These are phyloP conservation scores for Rhododendron griersonianum DNA, from an alignment of 148 eudicot species.

Conservation along the genomic window DNA sequence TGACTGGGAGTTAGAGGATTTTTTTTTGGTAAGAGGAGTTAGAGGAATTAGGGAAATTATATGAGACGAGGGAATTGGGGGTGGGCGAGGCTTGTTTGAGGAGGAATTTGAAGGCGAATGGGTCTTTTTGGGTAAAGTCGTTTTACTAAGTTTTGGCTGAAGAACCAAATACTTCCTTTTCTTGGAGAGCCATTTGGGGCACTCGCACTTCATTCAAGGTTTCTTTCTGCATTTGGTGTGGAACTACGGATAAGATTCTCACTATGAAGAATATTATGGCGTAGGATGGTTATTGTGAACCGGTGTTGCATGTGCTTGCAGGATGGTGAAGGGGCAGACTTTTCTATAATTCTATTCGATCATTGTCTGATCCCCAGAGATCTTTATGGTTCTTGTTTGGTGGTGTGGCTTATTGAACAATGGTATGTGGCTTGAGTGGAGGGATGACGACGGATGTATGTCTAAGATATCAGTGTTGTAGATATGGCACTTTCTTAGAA, in stretches of 20 bases:
- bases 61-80: neutral
- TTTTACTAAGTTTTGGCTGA: neutral
- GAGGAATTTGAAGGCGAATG: neutral
- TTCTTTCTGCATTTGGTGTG: neutral
- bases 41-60: neutral
- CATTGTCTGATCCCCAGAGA: neutral
- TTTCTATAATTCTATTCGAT: neutral
- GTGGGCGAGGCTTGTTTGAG: neutral
- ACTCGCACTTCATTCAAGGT: neutral
- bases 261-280: neutral
- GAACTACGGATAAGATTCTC: neutral
- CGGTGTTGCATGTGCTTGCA: neutral
- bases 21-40: too few species aligned
- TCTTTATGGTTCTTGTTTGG: neutral
- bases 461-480: neutral
- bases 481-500: neutral
- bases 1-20: neutral
- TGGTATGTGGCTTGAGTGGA: too few species aligned
- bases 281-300: neutral
- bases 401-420: too few species aligned
- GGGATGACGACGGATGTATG: neutral
- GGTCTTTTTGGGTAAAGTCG: neutral
- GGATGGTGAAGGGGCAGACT: neutral
- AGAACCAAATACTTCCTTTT: neutral
- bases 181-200: neutral